These are phyloP conservation scores for Thalassiosira profunda DNA, from an alignment of 108 stramenopile genomes.

Conservation along the genomic window DNA sequence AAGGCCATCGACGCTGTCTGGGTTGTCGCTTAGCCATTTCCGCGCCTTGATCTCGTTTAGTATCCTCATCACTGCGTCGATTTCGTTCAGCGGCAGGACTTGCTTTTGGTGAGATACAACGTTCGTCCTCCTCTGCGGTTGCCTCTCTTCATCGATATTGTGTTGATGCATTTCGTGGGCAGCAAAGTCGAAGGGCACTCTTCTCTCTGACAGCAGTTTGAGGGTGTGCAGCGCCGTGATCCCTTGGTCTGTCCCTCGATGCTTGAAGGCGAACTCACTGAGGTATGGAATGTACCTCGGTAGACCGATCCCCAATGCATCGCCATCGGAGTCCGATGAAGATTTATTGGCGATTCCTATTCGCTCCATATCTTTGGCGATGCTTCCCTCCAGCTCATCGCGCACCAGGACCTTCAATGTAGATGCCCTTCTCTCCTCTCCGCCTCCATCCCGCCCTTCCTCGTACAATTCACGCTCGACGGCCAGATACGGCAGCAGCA, in stretches of 20 bases:
- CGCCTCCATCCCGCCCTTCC: neutral
- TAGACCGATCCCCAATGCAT: constrained; percentile 8
- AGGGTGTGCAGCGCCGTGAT: constrained; percentile 1
- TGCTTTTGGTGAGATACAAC: constrained; percentile 15
- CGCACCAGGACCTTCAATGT: neutral
- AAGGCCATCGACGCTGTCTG: constrained; percentile 76
- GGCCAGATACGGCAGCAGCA: constrained; percentile 14
- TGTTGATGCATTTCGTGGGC: too few species aligned
- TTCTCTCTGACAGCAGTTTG: constrained; percentile 22
- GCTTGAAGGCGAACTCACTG: constrained; percentile 5
- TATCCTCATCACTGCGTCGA: constrained; percentile 7
- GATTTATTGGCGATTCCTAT: neutral
- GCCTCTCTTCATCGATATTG: neutral
- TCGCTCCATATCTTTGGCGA: neutral
- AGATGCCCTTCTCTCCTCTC: neutral
- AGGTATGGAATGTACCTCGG: constrained; percentile 19
- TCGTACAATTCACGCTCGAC: constrained; percentile 12
- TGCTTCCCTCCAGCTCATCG: too few species aligned
- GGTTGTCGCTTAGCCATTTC: constrained; percentile 70
- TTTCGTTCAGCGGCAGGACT: constrained; percentile 2
- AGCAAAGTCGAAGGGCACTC: constrained; percentile 31
- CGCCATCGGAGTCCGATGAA: neutral
- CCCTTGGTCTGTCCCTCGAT: constrained; percentile 30
- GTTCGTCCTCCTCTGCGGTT: neutral
- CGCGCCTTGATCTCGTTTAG: too few species aligned